Conservation (phyloP, 2,329 filamentous ascomycete species). For the Arthroderma sp. region DNA sequence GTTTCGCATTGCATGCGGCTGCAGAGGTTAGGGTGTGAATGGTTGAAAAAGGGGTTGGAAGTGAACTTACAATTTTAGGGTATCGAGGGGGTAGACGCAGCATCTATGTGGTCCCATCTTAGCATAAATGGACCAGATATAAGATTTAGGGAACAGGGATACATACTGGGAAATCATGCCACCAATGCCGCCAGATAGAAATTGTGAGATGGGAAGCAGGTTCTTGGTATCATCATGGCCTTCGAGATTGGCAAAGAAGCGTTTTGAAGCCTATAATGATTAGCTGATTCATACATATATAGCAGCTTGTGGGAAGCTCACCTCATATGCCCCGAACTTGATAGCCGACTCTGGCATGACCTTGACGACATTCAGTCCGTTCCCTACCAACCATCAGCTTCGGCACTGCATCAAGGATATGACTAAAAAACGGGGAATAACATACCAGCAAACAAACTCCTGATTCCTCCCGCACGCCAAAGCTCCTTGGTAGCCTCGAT, state of each 20-base stretch:
- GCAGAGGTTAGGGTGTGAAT: constrained; percentile 2
- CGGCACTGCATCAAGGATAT: neutral
- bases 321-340: constrained; percentile 94
- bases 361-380: constrained; percentile 91
- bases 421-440: constrained; percentile 9
- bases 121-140: neutral
- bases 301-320: constrained; percentile 22
- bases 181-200: constrained; percentile 77
- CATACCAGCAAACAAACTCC: constrained; percentile 85
- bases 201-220: constrained; percentile 76
- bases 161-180: constrained; percentile 85
- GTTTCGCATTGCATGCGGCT: constrained; percentile 88
- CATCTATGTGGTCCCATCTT: constrained; percentile 42
- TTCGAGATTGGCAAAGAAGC: constrained; percentile 71
- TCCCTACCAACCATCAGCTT: constrained; percentile 46
- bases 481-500: constrained; percentile 62
- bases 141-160: neutral
- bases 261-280: constrained; percentile 58
- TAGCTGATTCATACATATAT: neutral
- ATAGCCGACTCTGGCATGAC: constrained; percentile 98
- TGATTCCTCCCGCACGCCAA: constrained; percentile 73
- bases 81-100: constrained; percentile 85
- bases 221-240: constrained; percentile 70
- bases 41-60: constrained; percentile 1
- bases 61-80: constrained; percentile 44